phyloP scores from a whole-genome alignment of 306 rosid species.

The Hylodesmum podocarpum region DNA sequence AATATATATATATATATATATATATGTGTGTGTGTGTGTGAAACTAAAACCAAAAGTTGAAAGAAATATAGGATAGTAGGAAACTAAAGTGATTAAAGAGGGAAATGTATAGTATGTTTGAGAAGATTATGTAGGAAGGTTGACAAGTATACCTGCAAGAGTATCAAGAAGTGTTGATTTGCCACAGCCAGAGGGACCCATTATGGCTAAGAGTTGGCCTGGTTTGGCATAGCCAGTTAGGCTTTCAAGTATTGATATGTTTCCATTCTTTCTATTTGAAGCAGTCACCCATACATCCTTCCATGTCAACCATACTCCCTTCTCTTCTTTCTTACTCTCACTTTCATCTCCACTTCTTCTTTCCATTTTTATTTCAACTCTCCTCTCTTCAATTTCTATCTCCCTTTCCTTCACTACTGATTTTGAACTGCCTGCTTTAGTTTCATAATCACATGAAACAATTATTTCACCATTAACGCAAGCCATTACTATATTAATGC shows the following conservation, averaged over 20 bases:
- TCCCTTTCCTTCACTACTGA: neutral
- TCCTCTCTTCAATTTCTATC: constrained; percentile 14
- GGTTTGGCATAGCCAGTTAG: constrained; percentile 57
- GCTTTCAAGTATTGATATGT: constrained; percentile 46
- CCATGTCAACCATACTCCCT: constrained; percentile 53
- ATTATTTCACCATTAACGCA: neutral
- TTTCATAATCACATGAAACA: neutral
- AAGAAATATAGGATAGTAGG: no score
- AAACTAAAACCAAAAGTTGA: no score
- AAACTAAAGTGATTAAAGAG: no score
- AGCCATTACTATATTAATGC: no score
- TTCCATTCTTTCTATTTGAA: constrained; percentile 22
- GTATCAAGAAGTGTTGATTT: neutral
- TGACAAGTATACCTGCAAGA: neutral
- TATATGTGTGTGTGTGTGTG: no score
- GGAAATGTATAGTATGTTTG: no score
- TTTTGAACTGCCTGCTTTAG: neutral
- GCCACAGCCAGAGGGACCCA: constrained; percentile 18
- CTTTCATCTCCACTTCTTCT: no score
- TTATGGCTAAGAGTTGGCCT: constrained; percentile 50
- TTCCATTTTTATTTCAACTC: no score
- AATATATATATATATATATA: no score
- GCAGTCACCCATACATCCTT: constrained; percentile 54
- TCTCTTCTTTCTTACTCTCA: neutral
- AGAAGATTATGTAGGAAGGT: no score